Conservation (phyloP, 805 yeast species). For the Myxozyma sirexii region DNA sequence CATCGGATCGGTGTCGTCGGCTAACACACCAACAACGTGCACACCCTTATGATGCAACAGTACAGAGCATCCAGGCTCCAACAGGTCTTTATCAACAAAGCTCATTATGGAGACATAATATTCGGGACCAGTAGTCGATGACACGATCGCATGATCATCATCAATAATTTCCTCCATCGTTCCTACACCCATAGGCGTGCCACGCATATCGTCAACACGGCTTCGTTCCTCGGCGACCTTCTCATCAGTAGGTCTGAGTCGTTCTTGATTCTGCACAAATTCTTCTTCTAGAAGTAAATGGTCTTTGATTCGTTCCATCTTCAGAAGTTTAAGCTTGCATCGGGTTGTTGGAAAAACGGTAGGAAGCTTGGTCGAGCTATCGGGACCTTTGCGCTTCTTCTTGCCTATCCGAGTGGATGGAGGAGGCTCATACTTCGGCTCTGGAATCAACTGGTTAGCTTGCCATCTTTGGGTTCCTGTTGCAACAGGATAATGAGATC, state of each 20-base stretch:
- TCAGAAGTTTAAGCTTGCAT: constrained; percentile 85
- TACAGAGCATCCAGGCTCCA: constrained; percentile 97
- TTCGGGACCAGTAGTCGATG: constrained; percentile 94
- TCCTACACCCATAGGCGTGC: constrained; percentile 94
- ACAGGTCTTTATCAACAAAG: constrained; percentile 91
- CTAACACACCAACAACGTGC: constrained; percentile 95
- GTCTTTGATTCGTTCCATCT: constrained; percentile 95
- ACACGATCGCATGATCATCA: constrained; percentile 98
- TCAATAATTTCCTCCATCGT: constrained; percentile 96
- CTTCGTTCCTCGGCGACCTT: constrained; percentile 95
- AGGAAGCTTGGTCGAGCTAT: constrained; percentile 85
- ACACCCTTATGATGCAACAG: constrained; percentile 94
- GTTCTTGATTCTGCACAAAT: constrained; percentile 92
- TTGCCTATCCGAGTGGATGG: constrained; percentile 92
- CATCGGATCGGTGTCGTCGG: constrained; percentile 97
- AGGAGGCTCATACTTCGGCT: constrained; percentile 98
- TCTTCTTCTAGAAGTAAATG: constrained; percentile 90
- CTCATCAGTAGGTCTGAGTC: constrained; percentile 93
- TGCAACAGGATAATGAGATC: background rate
- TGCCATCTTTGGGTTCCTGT: too few relatives aligned
- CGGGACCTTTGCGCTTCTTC: constrained; percentile 82
- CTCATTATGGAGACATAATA: constrained; percentile 94
- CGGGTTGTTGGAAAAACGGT: constrained; percentile 88
- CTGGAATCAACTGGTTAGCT: constrained; percentile 47
- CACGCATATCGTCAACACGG: constrained; percentile 92